Evolutionary conservation across 169 alveolate species (phyloP).

Genomic region (Plasmodium reichenowi): DNA sequence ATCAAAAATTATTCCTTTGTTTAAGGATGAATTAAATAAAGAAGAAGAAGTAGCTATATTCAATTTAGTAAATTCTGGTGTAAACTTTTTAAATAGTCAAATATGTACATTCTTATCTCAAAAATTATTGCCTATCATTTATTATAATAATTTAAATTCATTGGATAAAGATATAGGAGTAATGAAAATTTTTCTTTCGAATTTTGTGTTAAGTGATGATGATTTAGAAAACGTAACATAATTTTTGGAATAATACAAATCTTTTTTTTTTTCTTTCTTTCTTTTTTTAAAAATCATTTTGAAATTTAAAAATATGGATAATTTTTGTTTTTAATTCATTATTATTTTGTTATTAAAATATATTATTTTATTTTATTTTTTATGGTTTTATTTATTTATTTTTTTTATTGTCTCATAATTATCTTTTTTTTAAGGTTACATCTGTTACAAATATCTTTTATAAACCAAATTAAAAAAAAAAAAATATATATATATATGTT

Average conservation of each 20-base stretch:
- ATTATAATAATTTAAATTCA: slow-evolving; percentile 17
- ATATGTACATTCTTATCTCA: slow-evolving; percentile 44
- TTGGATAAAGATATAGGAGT: slow-evolving; percentile 14
- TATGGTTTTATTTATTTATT: no score
- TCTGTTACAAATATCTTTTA: no score
- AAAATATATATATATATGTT: no score
- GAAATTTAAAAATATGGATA: background rate
- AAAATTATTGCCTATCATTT: slow-evolving; percentile 34
- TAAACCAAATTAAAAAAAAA: no score
- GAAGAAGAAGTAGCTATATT: slow-evolving; percentile 36
- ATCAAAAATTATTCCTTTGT: slow-evolving; percentile 45
- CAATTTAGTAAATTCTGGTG: slow-evolving; percentile 20
- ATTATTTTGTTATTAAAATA: no score
- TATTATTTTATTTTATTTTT: no score
- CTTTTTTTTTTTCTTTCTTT: background rate
- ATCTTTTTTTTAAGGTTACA: no score
- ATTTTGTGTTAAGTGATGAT: slow-evolving; percentile 17
- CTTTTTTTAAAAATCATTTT: background rate
- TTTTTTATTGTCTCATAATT: no score
- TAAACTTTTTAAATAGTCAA: slow-evolving; percentile 42
- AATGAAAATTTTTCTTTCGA: slow-evolving; percentile 17
- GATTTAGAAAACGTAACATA: background rate
- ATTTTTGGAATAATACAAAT: background rate
- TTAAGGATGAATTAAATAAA: slow-evolving; percentile 9
- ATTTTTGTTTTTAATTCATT: no score